Evolutionary conservation across 495 filamentous ascomycete genomes (phyloP), one percentile per base, ranked within the genome.

Genomic region (Aspergillus wentii): DNA sequence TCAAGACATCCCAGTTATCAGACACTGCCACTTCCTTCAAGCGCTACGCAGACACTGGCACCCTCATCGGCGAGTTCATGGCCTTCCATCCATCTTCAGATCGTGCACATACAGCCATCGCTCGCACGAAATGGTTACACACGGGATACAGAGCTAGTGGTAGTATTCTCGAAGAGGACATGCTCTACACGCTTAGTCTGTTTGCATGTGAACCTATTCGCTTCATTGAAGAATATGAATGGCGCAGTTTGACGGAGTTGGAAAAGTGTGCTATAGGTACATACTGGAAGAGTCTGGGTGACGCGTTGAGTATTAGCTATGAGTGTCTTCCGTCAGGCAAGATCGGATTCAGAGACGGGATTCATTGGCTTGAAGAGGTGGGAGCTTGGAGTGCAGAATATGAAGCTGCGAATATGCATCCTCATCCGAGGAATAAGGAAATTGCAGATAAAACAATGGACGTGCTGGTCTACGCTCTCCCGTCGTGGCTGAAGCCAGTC

Each of bases 121-220:
- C 75, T 0, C 72, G 80, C 27, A 83, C 82, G 55, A 85, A 85
- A 41, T 83, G 71, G 49, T 65, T 85, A 3, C 82, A 85, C 38
- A 60, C 61, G 17, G 59, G 59, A 10, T 83, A 83, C 52, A 62
- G 66, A 4, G 62, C 69, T 15, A 58, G 64, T 17, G 78, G 79
- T 10, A 70, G 71, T 40, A 85, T 86, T 49, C 59, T 65, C 6
- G 72, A 83, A 41, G 66, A 70, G 0, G 81, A 85, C 41, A 69
- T 84, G 53, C 62, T 85, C 0, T 86, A 83, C 55, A 83, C 80
- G 1, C 61, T 85, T 0, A 69, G 65, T 8, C 66, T 83, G 1
- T 84, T 83, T 48, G 68, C 75, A 0, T 48, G 60, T 0, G 78
- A 84, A 44, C 80, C 78, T 1, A 62, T 71, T 20, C 63, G 71